Conservation (phyloP, 441 rosid species). For the Francoa sonchifolia region DNA sequence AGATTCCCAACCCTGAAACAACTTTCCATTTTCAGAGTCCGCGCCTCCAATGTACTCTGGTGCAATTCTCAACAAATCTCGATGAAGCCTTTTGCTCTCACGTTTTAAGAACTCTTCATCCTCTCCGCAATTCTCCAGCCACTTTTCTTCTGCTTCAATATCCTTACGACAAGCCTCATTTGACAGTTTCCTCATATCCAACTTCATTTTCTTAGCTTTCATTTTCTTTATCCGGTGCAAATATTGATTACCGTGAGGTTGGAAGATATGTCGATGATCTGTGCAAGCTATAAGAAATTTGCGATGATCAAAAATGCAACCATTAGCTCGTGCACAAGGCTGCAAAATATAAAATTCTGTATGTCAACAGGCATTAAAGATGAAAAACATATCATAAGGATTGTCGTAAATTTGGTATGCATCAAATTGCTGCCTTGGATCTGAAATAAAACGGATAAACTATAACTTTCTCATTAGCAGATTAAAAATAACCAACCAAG, state of each 20-base stretch:
- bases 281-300: constrained; percentile 98
- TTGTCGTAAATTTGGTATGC: background rate
- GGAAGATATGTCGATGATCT: constrained; percentile 78
- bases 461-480: constrained; percentile 7
- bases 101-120: constrained; percentile 98
- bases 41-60: constrained; percentile 92
- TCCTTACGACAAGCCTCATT: constrained; percentile 89
- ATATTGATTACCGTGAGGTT: constrained; percentile 60
- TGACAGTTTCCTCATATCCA: constrained; percentile 61
- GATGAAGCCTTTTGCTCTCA: constrained; percentile 87
- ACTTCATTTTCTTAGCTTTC: constrained; percentile 72
- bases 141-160: constrained; percentile 91
- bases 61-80: constrained; percentile 89
- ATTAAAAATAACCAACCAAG: constrained; percentile 48
- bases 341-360: constrained; percentile 31
- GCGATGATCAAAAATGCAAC: constrained; percentile 95
- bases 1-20: constrained; percentile 89
- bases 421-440: background rate
- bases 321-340: constrained; percentile 94
- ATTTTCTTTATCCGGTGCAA: constrained; percentile 51
- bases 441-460: constrained; percentile 1
- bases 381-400: background rate
- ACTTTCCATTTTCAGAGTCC: constrained; percentile 42
- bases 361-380: constrained; percentile 4
- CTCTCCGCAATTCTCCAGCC: constrained; percentile 98